These are phyloP conservation scores for Epichloe uncinata DNA, from an alignment of 2,329 filamentous ascomycete species.

Conservation along the genomic window DNA sequence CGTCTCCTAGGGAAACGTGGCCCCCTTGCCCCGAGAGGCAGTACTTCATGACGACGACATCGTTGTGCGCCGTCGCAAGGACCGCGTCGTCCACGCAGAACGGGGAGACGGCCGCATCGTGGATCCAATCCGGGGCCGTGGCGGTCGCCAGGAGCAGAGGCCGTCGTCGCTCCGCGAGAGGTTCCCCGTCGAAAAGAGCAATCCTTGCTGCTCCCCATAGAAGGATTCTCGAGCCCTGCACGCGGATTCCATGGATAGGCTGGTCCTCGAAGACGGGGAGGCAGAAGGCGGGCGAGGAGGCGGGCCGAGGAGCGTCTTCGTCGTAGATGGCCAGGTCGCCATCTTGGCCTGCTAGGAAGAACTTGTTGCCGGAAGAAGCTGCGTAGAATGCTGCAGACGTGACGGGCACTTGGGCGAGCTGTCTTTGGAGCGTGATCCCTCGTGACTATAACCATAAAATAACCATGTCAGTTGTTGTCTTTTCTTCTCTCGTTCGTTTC, in stretches of 20 bases:
- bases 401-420: conserved; percentile 38
- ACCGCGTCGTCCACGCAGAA: conserved; percentile 31
- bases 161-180: conserved; percentile 9
- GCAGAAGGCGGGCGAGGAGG: conserved; percentile 21
- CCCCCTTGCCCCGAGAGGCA: conserved; percentile 19
- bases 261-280: conserved; percentile 51
- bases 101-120: conserved; percentile 48
- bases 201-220: conserved; percentile 59
- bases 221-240: conserved; percentile 28
- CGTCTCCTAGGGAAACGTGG: conserved; percentile 25
- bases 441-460: background rate
- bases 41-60: conserved; percentile 42
- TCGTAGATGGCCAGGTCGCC: conserved; percentile 42
- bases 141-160: conserved; percentile 13
- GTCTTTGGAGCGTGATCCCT: conserved; percentile 14
- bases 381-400: conserved; percentile 45
- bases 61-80: conserved; percentile 79
- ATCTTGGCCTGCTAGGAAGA: conserved; percentile 48
- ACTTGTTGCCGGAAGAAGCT: conserved; percentile 16
- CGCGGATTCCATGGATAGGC: conserved; percentile 58
- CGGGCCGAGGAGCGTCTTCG: conserved; percentile 12
- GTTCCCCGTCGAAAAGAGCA: conserved; percentile 21
- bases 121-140: conserved; percentile 60
- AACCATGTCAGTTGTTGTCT: background rate
- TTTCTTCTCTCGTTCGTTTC: background rate